These are phyloP conservation scores for Cercospora zeina DNA, from an alignment of 2,329 filamentous ascomycete genomes.

Conservation along the genomic window DNA sequence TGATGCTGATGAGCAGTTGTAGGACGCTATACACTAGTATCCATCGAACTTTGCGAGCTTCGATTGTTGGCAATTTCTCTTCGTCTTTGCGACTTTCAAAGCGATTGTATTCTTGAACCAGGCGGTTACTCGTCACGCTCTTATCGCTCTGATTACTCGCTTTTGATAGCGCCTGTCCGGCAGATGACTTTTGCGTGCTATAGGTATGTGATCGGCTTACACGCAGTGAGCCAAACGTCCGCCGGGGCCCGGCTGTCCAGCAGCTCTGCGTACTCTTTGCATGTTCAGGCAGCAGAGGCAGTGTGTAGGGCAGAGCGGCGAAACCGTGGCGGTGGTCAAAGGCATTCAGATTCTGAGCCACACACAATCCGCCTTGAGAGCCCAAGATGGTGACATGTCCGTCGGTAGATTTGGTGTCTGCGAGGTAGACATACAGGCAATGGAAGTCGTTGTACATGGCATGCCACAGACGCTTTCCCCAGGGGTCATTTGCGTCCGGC, in stretches of 20 bases:
- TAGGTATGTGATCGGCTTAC: constrained; percentile 7
- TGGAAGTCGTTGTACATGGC: constrained; percentile 70
- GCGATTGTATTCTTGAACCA: constrained; percentile 67
- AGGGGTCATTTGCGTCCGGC: constrained; percentile 55
- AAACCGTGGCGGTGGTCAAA: constrained; percentile 66
- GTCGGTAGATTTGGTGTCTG: constrained; percentile 57
- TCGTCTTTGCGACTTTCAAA: constrained; percentile 66
- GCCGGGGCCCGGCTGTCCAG: constrained; percentile 33
- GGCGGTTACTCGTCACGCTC: constrained; percentile 44
- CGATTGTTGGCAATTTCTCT: constrained; percentile 60
- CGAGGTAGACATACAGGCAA: constrained; percentile 68
- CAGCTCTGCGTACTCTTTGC: constrained; percentile 29
- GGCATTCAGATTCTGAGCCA: constrained; percentile 64
- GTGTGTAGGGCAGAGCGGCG: constrained; percentile 60
- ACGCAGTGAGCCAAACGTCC: constrained; percentile 16
- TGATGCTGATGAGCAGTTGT: constrained; percentile 69
- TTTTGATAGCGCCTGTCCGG: constrained; percentile 54
- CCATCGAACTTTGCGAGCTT: constrained; percentile 77
- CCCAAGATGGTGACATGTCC: constrained; percentile 31
- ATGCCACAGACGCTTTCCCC: constrained; percentile 60
- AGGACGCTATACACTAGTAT: constrained; percentile 71
- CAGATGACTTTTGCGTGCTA: constrained; percentile 36
- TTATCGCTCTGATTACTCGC: constrained; percentile 51
- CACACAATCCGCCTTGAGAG: constrained; percentile 67
- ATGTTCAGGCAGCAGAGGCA: constrained; percentile 64